A percentile compares a stretch with the other conserved stretches of the same genome.
Evolutionary conservation across 345 rosid genomes (phyloP).

Genomic region (Acer saccharum): DNA sequence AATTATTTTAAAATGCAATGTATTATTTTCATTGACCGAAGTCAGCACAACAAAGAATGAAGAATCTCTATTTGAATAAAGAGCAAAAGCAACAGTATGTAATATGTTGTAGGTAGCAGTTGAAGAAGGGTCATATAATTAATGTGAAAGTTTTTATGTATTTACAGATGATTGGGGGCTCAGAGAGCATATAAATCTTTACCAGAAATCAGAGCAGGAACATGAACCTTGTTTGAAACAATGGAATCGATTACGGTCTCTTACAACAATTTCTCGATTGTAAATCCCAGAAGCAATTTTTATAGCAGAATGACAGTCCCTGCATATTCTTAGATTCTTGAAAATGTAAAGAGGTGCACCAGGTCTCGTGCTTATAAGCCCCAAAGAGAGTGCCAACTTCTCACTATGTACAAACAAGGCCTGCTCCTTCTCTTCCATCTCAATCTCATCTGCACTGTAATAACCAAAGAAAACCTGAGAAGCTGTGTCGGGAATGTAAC

Average conservation of each 20-base stretch:
- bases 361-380: conserved; percentile 63
- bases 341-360: conserved; percentile 51
- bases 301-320: conserved; percentile 77
- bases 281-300: conserved; percentile 60
- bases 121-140: background rate
- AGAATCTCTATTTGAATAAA: no score
- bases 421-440: conserved; percentile 74
- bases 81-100: no score
- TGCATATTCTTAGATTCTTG: conserved; percentile 80
- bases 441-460: conserved; percentile 29
- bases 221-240: conserved; percentile 67
- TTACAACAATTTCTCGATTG: conserved; percentile 58
- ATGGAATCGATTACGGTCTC: conserved; percentile 90
- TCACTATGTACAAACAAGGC: conserved; percentile 76
- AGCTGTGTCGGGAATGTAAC: conserved; percentile 55
- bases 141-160: background rate
- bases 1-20: no score
- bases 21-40: no score
- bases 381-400: conserved; percentile 79
- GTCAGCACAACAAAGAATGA: no score
- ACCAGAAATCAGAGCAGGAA: conserved; percentile 86
- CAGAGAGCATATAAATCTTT: conserved; percentile 19
- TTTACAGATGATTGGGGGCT: background rate
- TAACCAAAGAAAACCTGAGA: conserved; percentile 40
- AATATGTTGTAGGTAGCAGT: background rate